Conservation (phyloP, 176 grass and related monocot species). For the Eragrostis nindensis region DNA sequence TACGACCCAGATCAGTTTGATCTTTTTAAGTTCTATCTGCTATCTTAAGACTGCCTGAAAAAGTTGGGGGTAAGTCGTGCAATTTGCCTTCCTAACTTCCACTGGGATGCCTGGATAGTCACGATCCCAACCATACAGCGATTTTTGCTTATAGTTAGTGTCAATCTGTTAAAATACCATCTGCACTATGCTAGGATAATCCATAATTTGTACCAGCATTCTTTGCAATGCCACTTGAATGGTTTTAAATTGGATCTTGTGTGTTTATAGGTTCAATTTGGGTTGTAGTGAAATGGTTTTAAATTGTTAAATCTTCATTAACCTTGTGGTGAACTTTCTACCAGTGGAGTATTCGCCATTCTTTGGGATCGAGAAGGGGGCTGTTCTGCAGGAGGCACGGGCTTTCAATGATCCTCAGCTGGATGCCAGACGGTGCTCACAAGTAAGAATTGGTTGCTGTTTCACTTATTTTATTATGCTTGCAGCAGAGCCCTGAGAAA, state of each 20-base stretch:
- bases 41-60: neutral
- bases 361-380: conserved; percentile 93
- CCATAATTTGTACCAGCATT: neutral
- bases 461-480: conserved; percentile 3
- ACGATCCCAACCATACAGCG: neutral
- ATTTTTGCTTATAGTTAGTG: neutral
- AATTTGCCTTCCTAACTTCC: neutral
- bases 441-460: conserved; percentile 54
- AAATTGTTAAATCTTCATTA: conserved; percentile 24
- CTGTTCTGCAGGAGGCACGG: conserved; percentile 90
- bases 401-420: conserved; percentile 95
- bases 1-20: neutral
- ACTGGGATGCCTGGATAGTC: neutral
- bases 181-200: neutral
- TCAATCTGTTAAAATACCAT: neutral
- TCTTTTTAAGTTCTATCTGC: neutral
- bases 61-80: neutral
- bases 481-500: neutral
- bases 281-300: conserved; percentile 20
- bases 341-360: conserved; percentile 89
- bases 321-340: conserved; percentile 27
- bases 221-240: neutral
- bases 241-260: neutral
- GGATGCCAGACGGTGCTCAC: conserved; percentile 81
- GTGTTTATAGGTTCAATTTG: conserved; percentile 12